Evolutionary conservation across 345 rosid genomes (phyloP), one percentile per base, ranked within the genome.

Genomic region (Salix arbutifolia): DNA sequence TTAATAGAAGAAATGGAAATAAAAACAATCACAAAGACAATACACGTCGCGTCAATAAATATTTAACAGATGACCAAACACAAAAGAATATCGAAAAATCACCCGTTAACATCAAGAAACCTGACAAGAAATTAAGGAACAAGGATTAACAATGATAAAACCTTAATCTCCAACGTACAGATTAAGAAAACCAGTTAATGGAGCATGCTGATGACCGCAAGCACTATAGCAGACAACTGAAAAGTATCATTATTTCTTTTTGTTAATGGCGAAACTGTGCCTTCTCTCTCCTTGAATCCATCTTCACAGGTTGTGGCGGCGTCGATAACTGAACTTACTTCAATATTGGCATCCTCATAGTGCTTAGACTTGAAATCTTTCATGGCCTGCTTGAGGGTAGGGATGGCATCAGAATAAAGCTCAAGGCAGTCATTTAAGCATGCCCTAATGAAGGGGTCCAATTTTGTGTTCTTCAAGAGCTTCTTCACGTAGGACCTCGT

Each of bases 221-320:
- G 91, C 0, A 86, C 67, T 5, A 91, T 67, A 60, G 89, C 91
- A 35, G 93, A 81, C 72, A 91, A 67, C 74, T 71, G 83, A 33
- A 87, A 83, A 0, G 79, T 60, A 74, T 84, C 46, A 67, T 86
- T 82, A 52, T 89, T 84, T 67, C 86, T 85, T 61, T 73, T 69
- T 5, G 79, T 81, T 35, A 91, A 66, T 7, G 89, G 91, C 12
- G 93, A 91, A 46, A 73, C 79, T 0, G 31, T 31, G 0, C 78
- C 85, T 74, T 74, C 12, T 70, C 75, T 79, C 23, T 91, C 91
- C 18, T 30, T 38, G 82, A 91, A 91, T 35, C 91, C 96, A 50
- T 85, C 91, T 78, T 89, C 91, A 69, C 93, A 91, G 3, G 93
- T 88, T 0, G 87, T 61, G 21, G 91, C 17, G 42, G 91, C 87